A percentile compares a stretch with the other conserved stretches of the same genome.
Evolutionary conservation across 1,284 basidiomycete species (phyloP).

Genomic region (Trichosporon coremiiforme): DNA sequence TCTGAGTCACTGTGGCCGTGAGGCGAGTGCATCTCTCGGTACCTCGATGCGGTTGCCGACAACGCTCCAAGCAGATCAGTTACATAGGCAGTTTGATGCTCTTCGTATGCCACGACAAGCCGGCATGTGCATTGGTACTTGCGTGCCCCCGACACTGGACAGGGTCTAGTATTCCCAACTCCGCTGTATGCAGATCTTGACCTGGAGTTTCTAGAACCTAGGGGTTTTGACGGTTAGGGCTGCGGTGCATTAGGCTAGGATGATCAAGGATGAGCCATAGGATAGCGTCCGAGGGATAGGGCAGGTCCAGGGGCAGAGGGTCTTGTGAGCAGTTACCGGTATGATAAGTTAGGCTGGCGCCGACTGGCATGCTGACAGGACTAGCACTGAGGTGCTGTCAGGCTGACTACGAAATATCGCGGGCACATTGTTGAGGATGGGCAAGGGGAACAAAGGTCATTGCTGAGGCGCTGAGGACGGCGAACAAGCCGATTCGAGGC

Average conservation of each 20-base stretch:
- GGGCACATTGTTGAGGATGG: background rate
- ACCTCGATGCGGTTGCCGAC: background rate
- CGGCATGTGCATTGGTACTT: background rate
- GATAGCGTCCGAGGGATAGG: background rate
- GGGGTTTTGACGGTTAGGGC: background rate
- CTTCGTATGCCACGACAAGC: too few species aligned
- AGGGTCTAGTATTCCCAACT: background rate
- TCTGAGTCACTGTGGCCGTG: background rate
- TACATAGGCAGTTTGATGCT: background rate
- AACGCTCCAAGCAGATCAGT: background rate
- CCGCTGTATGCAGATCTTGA: background rate
- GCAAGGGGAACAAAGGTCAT: too few species aligned
- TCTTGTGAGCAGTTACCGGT: background rate
- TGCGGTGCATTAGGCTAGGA: background rate
- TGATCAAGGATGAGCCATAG: background rate
- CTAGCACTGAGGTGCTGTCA: too few species aligned
- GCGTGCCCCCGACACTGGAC: background rate
- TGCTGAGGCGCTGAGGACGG: too few species aligned
- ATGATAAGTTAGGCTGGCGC: background rate
- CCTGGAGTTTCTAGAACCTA: constrained; percentile 2
- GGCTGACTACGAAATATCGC: background rate
- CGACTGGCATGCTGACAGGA: background rate
- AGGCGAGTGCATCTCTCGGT: background rate
- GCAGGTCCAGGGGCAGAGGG: background rate
- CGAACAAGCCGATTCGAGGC: background rate